Evolutionary conservation across 2,329 filamentous ascomycete genomes (phyloP).

Genomic region (Hymenoscyphus infarciens): DNA sequence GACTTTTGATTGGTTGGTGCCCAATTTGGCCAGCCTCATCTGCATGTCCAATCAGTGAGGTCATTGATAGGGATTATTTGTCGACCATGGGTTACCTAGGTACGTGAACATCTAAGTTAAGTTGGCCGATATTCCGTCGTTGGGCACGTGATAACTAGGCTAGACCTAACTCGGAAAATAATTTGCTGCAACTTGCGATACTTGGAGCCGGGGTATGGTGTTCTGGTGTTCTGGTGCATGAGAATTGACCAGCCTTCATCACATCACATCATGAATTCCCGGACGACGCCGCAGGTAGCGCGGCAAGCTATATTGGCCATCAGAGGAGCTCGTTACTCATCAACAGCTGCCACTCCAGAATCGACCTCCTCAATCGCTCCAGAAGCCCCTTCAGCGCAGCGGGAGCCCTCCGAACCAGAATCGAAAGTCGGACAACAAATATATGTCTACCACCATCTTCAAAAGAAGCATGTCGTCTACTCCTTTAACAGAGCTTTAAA

Average conservation of each 20-base stretch:
- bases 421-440: slow-evolving; percentile 37
- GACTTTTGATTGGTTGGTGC: not conserved
- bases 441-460: slow-evolving; percentile 39
- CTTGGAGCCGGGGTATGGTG: not conserved
- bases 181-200: not conserved
- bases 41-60: slow-evolving; percentile 5
- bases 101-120: no score
- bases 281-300: slow-evolving; percentile 14
- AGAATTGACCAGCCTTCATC: slow-evolving; percentile 7
- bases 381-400: not conserved
- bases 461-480: slow-evolving; percentile 41
- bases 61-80: not conserved
- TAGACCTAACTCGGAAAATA: not conserved
- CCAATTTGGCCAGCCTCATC: no score
- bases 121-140: not conserved
- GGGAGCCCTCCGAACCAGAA: slow-evolving; percentile 10
- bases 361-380: not conserved
- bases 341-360: slow-evolving; percentile 5
- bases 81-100: not conserved
- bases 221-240: no score
- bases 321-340: slow-evolving; percentile 17
- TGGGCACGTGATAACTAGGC: not conserved
- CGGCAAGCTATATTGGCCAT: slow-evolving; percentile 14
- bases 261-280: slow-evolving; percentile 22
- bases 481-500: slow-evolving; percentile 37